A percentile compares a stretch with the other conserved stretches of the same genome.
Conservation (phyloP, 305 asterid genomes). For the Withania somnifera region DNA sequence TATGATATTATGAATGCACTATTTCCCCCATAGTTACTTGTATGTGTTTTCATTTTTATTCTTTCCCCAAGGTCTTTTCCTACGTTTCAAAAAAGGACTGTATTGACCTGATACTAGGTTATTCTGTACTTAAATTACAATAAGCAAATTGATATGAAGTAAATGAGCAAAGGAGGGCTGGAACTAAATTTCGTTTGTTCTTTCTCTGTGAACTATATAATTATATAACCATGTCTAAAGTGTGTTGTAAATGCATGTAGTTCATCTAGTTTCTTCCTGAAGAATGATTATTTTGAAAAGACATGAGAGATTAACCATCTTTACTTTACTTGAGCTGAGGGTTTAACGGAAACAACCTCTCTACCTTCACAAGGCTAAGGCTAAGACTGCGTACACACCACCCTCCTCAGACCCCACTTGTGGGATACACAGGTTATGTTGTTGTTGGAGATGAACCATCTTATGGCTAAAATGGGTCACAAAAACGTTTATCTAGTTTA, state of each 20-base stretch:
- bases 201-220: not conserved
- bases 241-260: not conserved
- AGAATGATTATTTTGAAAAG: not conserved
- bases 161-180: not conserved
- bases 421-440: too few species aligned
- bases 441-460: not conserved
- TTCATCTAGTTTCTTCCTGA: not conserved
- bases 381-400: too few species aligned
- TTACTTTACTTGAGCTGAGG: too few species aligned
- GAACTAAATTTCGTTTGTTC: not conserved
- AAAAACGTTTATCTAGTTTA: too few species aligned
- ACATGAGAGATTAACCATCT: too few species aligned
- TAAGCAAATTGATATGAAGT: not conserved
- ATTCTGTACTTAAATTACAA: not conserved
- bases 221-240: not conserved
- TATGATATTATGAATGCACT: constrained; percentile 13
- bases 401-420: too few species aligned
- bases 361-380: too few species aligned
- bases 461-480: not conserved
- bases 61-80: not conserved
- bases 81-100: not conserved
- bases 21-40: not conserved
- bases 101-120: not conserved
- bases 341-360: too few species aligned
- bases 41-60: not conserved